Conservation (phyloP, 2,329 filamentous ascomycete genomes). For the Cadophora luteo-olivacea region DNA sequence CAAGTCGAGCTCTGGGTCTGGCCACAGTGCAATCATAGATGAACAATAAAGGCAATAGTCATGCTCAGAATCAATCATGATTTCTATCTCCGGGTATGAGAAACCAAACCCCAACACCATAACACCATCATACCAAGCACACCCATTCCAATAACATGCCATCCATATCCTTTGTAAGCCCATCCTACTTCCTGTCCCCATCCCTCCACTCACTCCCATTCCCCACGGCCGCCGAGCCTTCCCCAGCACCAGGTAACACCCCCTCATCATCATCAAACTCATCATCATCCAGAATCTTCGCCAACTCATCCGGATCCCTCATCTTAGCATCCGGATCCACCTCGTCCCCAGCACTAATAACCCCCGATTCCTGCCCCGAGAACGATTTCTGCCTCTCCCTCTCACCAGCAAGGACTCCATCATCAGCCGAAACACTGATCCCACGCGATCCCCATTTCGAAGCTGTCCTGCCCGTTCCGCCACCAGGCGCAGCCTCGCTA, state of each 20-base stretch:
- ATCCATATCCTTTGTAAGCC: neutral
- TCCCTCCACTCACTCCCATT: slow-evolving; percentile 41
- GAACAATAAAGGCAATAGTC: neutral
- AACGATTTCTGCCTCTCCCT: slow-evolving; percentile 50
- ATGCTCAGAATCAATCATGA: neutral
- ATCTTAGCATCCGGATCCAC: slow-evolving; percentile 70
- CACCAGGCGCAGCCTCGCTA: slow-evolving; percentile 12
- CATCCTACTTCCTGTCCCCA: slow-evolving; percentile 20
- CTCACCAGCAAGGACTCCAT: slow-evolving; percentile 60
- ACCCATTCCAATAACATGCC: neutral
- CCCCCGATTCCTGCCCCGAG: slow-evolving; percentile 51
- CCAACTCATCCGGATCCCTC: slow-evolving; percentile 70
- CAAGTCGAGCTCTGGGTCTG: too few relatives aligned
- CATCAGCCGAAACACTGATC: slow-evolving; percentile 71
- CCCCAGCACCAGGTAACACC: slow-evolving; percentile 26
- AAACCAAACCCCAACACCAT: slow-evolving; percentile 13
- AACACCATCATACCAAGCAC: slow-evolving; percentile 2
- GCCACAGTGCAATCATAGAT: too few relatives aligned
- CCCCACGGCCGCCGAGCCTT: slow-evolving; percentile 28
- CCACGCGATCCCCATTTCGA: slow-evolving; percentile 65
- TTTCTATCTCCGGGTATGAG: slow-evolving; percentile 13
- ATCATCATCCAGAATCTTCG: slow-evolving; percentile 63
- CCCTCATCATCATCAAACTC: slow-evolving; percentile 49
- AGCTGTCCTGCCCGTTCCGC: slow-evolving; percentile 21
- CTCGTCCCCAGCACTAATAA: slow-evolving; percentile 50